These are phyloP conservation scores for Brasenia schreberi DNA, from an alignment of 164 flowering plant species.

Conservation along the genomic window DNA sequence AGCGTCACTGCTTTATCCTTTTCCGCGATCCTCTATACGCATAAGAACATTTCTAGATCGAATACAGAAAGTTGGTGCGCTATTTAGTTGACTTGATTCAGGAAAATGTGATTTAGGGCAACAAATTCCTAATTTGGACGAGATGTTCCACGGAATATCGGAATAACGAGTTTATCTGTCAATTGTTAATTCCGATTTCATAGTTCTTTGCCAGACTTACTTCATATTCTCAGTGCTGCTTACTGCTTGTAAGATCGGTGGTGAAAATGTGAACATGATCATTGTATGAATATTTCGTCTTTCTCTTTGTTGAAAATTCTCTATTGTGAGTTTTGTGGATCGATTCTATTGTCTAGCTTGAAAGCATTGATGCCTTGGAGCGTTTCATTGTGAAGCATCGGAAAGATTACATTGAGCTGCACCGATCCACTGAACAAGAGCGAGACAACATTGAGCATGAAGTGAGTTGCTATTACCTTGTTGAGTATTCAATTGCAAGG, in stretches of 20 bases:
- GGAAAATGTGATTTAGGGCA: too few species aligned
- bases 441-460: slow-evolving; percentile 92
- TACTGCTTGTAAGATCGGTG: not conserved
- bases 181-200: not conserved
- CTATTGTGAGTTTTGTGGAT: not conserved
- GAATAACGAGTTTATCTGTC: not conserved
- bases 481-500: too few species aligned
- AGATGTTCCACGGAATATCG: not conserved
- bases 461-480: slow-evolving; percentile 9
- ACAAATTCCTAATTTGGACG: not conserved
- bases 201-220: not conserved
- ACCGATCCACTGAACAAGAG: slow-evolving; percentile 84
- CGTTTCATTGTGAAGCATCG: slow-evolving; percentile 67
- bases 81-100: not conserved
- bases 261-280: not conserved
- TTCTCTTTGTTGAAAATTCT: too few species aligned
- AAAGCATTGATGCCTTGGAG: slow-evolving; percentile 73
- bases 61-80: not conserved
- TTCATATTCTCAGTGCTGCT: not conserved
- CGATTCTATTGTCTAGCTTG: slow-evolving; percentile 35
- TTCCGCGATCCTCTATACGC: too few species aligned
- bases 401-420: slow-evolving; percentile 77
- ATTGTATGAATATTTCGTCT: not conserved
- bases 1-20: not conserved
- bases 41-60: not conserved